Conservation (phyloP, 139 green algal species). For the Chlamydomonas schloesseri region DNA sequence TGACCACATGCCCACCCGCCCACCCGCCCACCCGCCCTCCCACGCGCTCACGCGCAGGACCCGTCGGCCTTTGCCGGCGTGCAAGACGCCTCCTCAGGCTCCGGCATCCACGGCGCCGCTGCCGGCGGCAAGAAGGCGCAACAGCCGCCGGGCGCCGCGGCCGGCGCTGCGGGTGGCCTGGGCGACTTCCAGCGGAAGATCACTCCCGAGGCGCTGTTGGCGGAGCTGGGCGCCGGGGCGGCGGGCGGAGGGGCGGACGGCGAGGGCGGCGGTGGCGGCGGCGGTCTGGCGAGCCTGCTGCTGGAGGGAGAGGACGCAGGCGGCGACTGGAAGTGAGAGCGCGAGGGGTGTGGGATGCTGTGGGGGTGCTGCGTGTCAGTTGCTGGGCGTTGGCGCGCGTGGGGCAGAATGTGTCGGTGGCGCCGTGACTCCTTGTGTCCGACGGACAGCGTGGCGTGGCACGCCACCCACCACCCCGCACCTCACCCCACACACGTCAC, state of each 20-base stretch:
- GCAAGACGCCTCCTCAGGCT: neutral
- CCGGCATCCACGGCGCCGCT: too few species aligned
- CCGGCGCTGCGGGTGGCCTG: neutral
- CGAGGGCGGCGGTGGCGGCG: slow-evolving; percentile 1
- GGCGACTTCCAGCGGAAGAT: slow-evolving; percentile 77
- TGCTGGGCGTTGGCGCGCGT: too few species aligned
- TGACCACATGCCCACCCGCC: too few species aligned
- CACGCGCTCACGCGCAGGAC: too few species aligned
- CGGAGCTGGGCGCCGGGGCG: slow-evolving; percentile 40
- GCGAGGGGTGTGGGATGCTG: too few species aligned
- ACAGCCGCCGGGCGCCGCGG: neutral
- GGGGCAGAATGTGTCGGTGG: too few species aligned
- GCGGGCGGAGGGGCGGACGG: slow-evolving; percentile 11
- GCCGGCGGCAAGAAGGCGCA: neutral
- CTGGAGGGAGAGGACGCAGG: neutral
- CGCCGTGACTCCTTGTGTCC: too few species aligned
- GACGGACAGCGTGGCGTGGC: too few species aligned
- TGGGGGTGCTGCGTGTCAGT: too few species aligned
- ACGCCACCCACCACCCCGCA: too few species aligned
- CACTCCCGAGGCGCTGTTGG: slow-evolving; percentile 43
- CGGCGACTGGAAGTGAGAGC: slow-evolving; percentile 17
- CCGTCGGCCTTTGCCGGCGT: too few species aligned
- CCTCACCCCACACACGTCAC: neutral
- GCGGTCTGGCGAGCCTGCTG: neutral
- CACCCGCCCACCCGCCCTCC: too few species aligned